Evolutionary conservation across 2,329 filamentous ascomycete species (phyloP), one percentile per base, ranked within the genome.

Genomic region (Phoma sp.): DNA sequence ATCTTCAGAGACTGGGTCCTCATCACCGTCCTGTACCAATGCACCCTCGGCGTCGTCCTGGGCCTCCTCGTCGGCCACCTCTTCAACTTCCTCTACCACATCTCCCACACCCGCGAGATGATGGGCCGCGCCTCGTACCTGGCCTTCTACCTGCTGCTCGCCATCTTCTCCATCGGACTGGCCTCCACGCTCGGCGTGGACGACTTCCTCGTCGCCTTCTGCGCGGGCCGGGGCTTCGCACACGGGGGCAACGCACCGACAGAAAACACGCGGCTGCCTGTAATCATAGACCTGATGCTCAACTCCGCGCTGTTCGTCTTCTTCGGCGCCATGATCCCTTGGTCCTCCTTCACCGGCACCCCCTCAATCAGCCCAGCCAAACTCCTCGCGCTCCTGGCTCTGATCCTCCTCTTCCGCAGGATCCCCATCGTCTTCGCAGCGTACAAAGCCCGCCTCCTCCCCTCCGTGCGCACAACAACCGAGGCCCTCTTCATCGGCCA

Each of bases 261-360:
- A 37, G 72, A 75, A 5, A 74, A 77, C 30, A 75, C 79, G 0
- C 69, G 78, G 2, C 73, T 85, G 1, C 79, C 80, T 0, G 69
- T 78, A 9, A 76, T 85, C 40, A 77, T 84, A 47, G 82, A 85
- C 58, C 65, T 84, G n/a, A 70, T 85, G 38, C 77, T 85, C 55
- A 85, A 84, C 63, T 79, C 76, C 7, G 76, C 77, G 14, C 78
- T 84, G 74, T 85, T 85, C 57, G 76, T 84, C 43, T 84, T 83
- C 66, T 81, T 84, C 29, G 82, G 83, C 18, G 75, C 82, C 2
- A 80, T 82, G 58, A 80, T 84, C 2, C 82, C 82, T 0, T 85
- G 81, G 78, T 41, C 72, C 0, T 62, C 73, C 2, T 85, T 82
- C 62, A 51, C 65, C 41, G 24, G 59, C 0, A 18, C 68, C 8